Evolutionary conservation across 2,329 filamentous ascomycete genomes (phyloP).

Genomic region (Tolypocladium pustulatum): DNA sequence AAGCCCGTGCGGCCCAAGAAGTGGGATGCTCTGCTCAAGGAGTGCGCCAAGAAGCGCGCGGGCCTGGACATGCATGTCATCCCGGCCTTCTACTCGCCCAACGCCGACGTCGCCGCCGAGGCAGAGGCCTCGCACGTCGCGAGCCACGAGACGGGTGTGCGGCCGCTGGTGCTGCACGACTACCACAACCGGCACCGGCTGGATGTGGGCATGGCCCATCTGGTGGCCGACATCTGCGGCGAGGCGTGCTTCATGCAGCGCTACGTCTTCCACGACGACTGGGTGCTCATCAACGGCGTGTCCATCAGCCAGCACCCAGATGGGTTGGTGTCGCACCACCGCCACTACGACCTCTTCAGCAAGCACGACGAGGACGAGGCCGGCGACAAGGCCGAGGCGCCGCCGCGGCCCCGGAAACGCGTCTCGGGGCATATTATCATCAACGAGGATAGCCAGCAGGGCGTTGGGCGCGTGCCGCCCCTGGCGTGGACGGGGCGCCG

Average conservation of each 20-base stretch:
- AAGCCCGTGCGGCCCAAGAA: conserved; percentile 11
- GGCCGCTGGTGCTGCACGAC: conserved; percentile 30
- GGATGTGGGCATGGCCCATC: conserved; percentile 28
- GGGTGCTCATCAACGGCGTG: conserved; percentile 37
- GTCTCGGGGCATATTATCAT: conserved; percentile 20
- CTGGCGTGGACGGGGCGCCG: conserved; percentile 24
- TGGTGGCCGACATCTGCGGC: conserved; percentile 31
- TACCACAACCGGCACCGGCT: conserved; percentile 26
- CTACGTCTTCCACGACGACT: conserved; percentile 33
- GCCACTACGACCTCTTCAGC: background rate
- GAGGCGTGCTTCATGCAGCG: conserved; percentile 36
- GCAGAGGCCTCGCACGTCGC: conserved; percentile 14
- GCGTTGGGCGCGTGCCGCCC: conserved; percentile 2
- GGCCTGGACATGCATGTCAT: conserved; percentile 28
- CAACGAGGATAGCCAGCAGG: conserved; percentile 15
- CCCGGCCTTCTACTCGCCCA: conserved; percentile 30
- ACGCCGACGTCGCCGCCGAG: conserved; percentile 17
- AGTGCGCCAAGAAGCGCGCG: conserved; percentile 25
- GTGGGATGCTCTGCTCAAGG: conserved; percentile 32
- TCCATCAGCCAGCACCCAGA: conserved; percentile 32
- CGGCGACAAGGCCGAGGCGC: conserved; percentile 2
- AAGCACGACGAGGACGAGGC: background rate
- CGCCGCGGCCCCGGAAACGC: conserved; percentile 3
- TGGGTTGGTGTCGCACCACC: conserved; percentile 12
- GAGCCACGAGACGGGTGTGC: conserved; percentile 27